Conservation (phyloP, 1,284 basidiomycete species). For the Mycena sp. region DNA sequence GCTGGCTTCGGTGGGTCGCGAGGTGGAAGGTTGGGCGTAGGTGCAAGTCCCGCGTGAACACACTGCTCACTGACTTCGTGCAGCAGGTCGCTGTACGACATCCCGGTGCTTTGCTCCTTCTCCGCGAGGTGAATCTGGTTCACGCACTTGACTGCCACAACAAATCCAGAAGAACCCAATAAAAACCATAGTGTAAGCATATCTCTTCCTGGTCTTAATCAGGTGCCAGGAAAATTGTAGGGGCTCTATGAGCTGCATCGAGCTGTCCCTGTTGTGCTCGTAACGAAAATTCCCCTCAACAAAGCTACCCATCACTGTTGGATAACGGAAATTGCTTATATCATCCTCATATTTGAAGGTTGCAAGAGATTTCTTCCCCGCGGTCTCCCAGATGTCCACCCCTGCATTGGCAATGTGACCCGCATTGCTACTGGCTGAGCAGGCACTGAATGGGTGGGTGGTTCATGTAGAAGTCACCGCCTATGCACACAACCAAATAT, state of each 20-base stretch:
- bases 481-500: too few relatives aligned
- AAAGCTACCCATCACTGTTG: background rate
- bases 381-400: conserved; percentile 34
- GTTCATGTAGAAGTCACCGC: too few relatives aligned
- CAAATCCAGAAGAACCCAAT: conserved; percentile 36
- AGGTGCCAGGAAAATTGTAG: conserved; percentile 25
- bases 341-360: conserved; percentile 42
- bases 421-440: conserved; percentile 34
- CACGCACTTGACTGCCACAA: background rate
- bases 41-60: too few relatives aligned
- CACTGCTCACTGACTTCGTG: too few relatives aligned
- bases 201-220: conserved; percentile 18
- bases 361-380: background rate
- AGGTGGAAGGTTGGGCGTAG: too few relatives aligned
- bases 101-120: too few relatives aligned
- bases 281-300: background rate
- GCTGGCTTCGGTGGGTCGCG: background rate
- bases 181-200: conserved; percentile 9
- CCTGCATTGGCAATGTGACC: conserved; percentile 35
- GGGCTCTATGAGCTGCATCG: background rate
- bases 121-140: background rate
- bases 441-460: conserved; percentile 32
- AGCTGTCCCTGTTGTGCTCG: background rate
- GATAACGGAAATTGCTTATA: conserved; percentile 12
- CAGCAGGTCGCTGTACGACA: too few relatives aligned